Evolutionary conservation across 768 basidiomycete species (phyloP), one percentile per base, ranked within the genome.

Genomic region (Leccinum boreale): DNA sequence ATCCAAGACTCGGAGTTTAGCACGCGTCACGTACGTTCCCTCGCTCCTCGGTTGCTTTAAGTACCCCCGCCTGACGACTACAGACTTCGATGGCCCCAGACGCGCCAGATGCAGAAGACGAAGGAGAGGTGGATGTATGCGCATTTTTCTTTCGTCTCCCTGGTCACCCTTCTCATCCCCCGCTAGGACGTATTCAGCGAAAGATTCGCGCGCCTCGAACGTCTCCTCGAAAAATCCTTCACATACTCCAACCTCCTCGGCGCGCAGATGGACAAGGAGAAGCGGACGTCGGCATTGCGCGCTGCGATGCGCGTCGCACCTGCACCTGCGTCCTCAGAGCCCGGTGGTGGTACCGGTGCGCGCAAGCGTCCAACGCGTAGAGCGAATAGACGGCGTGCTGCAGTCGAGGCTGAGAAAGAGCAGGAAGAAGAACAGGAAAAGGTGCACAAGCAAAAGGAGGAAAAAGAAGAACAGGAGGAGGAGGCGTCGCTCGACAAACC

Each of bases 221-320:
- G 78, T 52, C 81, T 94, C 24, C 79, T 94, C 21, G 80, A 92
- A 54, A 88, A 88, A 64, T 92, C 90, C 0, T 81, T 83, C 1
- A 78, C 86, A n/a, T 94, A 88, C 65, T 86, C 91, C 1, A 79
- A 76, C 53, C 79, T 90, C 44, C 77, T 94, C 14, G 83, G 85
- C 49, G 77, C 83, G 23, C 82, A 87, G 56, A 93, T 94, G 89
- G 89, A 91, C 59, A 77, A 82, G 66, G 82, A 56, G 61, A 73
- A 61, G 70, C 76, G 66, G 58, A 74, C 60, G 14, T 70, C 63
- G 29, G 70, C 68, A 0, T 36, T 74, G 24, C 64, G 70, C 51
- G 66, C 70, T 0, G 69, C 67, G 4, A 64, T 74, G 66, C 58
- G 62, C n/a, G 65, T 63, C 23, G 59, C 65, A 1, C 7, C 55